phyloP scores from a whole-genome alignment of 257 asterid genomes.

The Primulina huaijiensis region DNA sequence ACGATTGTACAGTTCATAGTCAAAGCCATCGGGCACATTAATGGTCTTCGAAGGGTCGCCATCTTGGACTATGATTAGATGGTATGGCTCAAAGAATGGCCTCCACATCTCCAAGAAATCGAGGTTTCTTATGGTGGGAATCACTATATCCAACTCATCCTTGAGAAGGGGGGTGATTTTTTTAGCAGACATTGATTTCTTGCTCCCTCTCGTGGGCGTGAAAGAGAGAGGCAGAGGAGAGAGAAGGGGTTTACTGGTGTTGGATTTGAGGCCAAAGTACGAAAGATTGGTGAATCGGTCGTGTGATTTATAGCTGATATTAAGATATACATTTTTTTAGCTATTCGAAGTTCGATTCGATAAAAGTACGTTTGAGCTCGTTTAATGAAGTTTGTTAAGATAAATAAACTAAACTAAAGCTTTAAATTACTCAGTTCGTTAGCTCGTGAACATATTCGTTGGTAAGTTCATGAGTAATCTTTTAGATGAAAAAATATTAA shows the following conservation, averaged over 20 bases:
- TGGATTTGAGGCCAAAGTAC: background rate
- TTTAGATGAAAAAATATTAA: too few relatives aligned
- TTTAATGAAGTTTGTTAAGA: too few relatives aligned
- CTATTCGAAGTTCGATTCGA: too few relatives aligned
- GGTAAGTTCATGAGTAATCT: too few relatives aligned
- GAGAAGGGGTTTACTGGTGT: background rate
- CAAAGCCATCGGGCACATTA: conserved; percentile 64
- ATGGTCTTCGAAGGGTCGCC: conserved; percentile 68
- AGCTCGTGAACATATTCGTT: too few relatives aligned
- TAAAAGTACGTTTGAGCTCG: too few relatives aligned
- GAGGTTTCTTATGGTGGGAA: conserved; percentile 73
- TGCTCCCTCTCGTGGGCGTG: background rate
- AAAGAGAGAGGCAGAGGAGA: background rate
- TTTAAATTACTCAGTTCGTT: too few relatives aligned
- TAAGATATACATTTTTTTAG: too few relatives aligned
- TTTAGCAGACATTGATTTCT: conserved; percentile 40
- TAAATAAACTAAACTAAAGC: too few relatives aligned
- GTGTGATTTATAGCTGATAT: background rate
- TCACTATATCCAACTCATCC: conserved; percentile 75
- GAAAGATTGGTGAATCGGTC: background rate
- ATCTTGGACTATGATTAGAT: conserved; percentile 75
- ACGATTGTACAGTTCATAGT: conserved; percentile 69
- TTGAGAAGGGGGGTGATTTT: conserved; percentile 51
- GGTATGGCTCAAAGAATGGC: conserved; percentile 71
- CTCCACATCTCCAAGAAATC: conserved; percentile 86